Percentiles rank a stretch among this genome's conserved stretches.
Evolutionary conservation across 2,329 filamentous ascomycete species (phyloP).

Genomic region (Nothopassalora personata): DNA sequence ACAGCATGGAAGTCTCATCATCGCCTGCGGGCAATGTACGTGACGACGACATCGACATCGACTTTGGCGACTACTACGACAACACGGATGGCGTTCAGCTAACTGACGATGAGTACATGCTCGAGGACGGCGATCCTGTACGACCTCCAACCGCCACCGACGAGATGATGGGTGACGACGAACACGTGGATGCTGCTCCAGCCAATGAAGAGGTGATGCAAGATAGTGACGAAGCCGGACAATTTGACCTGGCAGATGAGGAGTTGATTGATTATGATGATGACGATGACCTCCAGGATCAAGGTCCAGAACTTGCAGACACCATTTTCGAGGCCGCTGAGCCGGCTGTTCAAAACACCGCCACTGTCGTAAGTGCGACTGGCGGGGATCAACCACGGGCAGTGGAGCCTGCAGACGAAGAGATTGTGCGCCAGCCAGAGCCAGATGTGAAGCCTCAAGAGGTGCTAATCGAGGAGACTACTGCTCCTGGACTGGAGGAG

Average conservation of each 20-base stretch:
- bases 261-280: conserved; percentile 37
- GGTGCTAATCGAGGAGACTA: not conserved
- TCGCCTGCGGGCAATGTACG: conserved; percentile 39
- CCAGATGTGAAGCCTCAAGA: not conserved
- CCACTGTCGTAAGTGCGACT: conserved; percentile 5
- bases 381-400: conserved; percentile 4
- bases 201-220: conserved; percentile 28
- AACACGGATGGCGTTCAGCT: conserved; percentile 31
- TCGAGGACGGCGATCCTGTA: conserved; percentile 48
- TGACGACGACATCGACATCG: conserved; percentile 54
- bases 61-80: conserved; percentile 48
- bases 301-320: conserved; percentile 4
- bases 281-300: conserved; percentile 21
- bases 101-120: conserved; percentile 51
- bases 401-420: conserved; percentile 15
- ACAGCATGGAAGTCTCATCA: conserved; percentile 54
- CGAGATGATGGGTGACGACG: conserved; percentile 31
- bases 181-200: conserved; percentile 23
- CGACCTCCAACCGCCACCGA: conserved; percentile 35
- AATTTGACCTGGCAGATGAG: conserved; percentile 24
- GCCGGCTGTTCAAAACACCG: conserved; percentile 1
- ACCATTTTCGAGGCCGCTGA: not conserved
- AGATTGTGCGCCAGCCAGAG: conserved; percentile 16
- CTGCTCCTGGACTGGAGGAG: not conserved
- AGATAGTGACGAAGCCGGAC: conserved; percentile 17